phyloP scores from a whole-genome alignment of 2,329 filamentous ascomycete genomes.

The Metarhizium humberi region DNA sequence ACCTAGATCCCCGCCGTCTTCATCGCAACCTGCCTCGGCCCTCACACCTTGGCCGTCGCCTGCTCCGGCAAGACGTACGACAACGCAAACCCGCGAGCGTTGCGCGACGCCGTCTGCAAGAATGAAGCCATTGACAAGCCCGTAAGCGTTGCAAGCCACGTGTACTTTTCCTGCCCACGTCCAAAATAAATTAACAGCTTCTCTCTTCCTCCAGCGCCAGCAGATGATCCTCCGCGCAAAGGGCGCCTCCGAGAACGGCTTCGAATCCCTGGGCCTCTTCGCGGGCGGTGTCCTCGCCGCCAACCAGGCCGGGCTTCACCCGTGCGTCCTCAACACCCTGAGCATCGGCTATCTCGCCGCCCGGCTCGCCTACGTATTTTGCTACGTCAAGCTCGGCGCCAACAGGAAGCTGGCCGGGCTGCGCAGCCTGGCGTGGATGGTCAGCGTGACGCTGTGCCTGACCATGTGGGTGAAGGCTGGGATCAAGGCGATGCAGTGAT shows the following conservation, averaged over 20 bases:
- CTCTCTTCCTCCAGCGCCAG: conserved; percentile 29
- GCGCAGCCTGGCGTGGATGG: conserved; percentile 28
- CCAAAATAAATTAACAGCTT: neutral
- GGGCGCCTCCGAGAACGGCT: conserved; percentile 34
- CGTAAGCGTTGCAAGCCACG: conserved; percentile 9
- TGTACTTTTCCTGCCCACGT: too few species aligned
- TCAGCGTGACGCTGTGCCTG: conserved; percentile 22
- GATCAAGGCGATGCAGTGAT: conserved; percentile 9
- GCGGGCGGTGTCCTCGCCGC: conserved; percentile 34
- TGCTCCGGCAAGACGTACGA: conserved; percentile 26
- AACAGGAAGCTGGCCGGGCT: conserved; percentile 27
- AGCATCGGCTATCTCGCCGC: conserved; percentile 28
- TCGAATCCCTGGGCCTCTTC: conserved; percentile 35
- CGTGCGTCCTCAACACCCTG: conserved; percentile 28
- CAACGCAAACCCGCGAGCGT: conserved; percentile 27
- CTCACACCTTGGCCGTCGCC: conserved; percentile 23
- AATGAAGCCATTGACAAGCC: conserved; percentile 21
- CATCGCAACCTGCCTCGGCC: conserved; percentile 20
- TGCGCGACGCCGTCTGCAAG: conserved; percentile 20
- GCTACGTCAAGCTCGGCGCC: conserved; percentile 34
- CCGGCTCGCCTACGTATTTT: conserved; percentile 30
- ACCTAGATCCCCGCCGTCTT: conserved; percentile 31
- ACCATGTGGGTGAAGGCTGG: conserved; percentile 34
- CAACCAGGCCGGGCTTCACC: conserved; percentile 31
- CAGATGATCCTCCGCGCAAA: conserved; percentile 45